A percentile compares a stretch with the other conserved stretches of the same genome.
phyloP scores from a whole-genome alignment of 1,284 basidiomycete species.

The Pholiota adiposa region DNA sequence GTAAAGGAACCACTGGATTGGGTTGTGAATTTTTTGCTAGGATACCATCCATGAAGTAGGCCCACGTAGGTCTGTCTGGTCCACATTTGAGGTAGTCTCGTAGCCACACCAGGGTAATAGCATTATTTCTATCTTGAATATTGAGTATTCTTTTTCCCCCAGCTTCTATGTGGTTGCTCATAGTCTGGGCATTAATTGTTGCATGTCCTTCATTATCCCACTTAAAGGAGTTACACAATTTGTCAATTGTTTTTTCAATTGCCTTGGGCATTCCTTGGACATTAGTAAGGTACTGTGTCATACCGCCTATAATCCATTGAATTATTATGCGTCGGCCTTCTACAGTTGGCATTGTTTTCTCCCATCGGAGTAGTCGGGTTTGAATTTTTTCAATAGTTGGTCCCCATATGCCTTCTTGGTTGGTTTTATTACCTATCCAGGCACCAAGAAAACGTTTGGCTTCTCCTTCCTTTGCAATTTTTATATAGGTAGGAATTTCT shows the following conservation, averaged over 20 bases:
- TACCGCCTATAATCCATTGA: slow-evolving; percentile 27
- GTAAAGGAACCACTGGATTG: not conserved
- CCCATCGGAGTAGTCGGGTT: slow-evolving; percentile 24
- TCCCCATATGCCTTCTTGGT: slow-evolving; percentile 24
- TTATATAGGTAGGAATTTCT: slow-evolving; percentile 20
- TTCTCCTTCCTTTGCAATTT: slow-evolving; percentile 30
- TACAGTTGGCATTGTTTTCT: slow-evolving; percentile 24
- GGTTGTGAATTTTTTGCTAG: slow-evolving; percentile 5
- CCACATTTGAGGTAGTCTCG: slow-evolving; percentile 16
- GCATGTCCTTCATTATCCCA: slow-evolving; percentile 24
- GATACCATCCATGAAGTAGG: slow-evolving; percentile 15
- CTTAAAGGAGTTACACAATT: slow-evolving; percentile 21
- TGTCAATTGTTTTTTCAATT: slow-evolving; percentile 22
- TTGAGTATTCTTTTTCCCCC: slow-evolving; percentile 24
- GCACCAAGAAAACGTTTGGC: slow-evolving; percentile 31
- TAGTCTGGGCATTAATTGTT: slow-evolving; percentile 22
- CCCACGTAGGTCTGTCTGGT: slow-evolving; percentile 14
- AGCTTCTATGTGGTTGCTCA: slow-evolving; percentile 9
- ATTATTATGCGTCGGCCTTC: slow-evolving; percentile 28
- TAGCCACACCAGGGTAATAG: slow-evolving; percentile 22
- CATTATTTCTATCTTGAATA: slow-evolving; percentile 23
- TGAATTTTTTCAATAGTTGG: slow-evolving; percentile 25
- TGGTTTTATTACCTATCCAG: slow-evolving; percentile 29
- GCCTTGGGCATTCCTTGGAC: slow-evolving; percentile 37
- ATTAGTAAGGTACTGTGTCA: slow-evolving; percentile 32